Conservation (phyloP, 768 basidiomycete genomes). For the Pleurotus eryngii region DNA sequence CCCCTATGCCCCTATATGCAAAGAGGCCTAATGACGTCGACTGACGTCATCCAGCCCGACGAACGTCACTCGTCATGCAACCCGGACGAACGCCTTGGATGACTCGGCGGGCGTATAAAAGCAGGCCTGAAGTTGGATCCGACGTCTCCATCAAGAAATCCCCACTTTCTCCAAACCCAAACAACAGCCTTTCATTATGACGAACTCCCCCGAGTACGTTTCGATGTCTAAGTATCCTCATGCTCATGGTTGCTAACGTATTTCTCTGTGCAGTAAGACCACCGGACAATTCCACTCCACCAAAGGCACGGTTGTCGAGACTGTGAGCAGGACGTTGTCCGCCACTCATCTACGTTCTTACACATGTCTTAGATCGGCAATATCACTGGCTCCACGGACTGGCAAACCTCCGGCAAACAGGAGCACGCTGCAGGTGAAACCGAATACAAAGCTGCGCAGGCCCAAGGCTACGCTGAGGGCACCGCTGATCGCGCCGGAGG, state of each 20-base stretch:
- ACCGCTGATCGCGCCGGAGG: slow-evolving; percentile 38
- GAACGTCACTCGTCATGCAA: no score
- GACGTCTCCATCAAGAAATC: no score
- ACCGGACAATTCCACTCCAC: slow-evolving; percentile 35
- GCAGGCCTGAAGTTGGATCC: no score
- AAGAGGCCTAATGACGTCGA: no score
- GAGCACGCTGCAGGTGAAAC: slow-evolving; percentile 44
- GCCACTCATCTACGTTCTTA: background rate
- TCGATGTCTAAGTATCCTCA: background rate
- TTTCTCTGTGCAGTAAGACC: slow-evolving; percentile 26
- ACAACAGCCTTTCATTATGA: no score
- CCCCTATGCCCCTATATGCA: no score
- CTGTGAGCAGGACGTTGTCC: slow-evolving; percentile 2
- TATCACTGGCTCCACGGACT: slow-evolving; percentile 33
- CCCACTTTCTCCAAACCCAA: no score
- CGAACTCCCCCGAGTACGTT: no score
- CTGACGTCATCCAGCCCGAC: no score
- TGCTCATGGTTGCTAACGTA: background rate
- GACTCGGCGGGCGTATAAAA: no score
- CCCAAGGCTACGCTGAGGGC: slow-evolving; percentile 47
- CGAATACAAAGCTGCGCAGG: slow-evolving; percentile 40
- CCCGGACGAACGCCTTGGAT: no score
- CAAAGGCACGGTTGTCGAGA: slow-evolving; percentile 32
- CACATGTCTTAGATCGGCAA: slow-evolving; percentile 29
- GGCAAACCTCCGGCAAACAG: slow-evolving; percentile 37